Conservation (phyloP, 139 green algal genomes). For the Chlamydomonas eustigma region DNA sequence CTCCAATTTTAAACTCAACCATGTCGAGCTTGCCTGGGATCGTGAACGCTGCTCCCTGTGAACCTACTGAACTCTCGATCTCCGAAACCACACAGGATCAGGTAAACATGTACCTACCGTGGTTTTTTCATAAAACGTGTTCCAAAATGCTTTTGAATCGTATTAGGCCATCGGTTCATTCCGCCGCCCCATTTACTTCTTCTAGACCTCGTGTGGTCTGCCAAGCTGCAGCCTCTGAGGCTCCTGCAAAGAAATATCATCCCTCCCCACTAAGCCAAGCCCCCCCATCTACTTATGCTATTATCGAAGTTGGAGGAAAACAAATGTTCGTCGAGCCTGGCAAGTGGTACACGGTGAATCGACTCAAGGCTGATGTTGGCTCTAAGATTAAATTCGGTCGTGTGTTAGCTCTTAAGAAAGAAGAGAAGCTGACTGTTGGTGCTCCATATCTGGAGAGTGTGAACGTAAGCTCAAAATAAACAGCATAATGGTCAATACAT, state of each 20-base stretch:
- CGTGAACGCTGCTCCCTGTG: no score
- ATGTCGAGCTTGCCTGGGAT: no score
- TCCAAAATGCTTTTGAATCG: constrained; percentile 13
- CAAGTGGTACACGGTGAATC: constrained; percentile 88
- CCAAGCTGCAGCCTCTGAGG: constrained; percentile 36
- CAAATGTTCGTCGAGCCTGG: constrained; percentile 92
- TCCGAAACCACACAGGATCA: no score
- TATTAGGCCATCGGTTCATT: background rate
- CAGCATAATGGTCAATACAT: no score
- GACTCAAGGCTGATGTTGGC: constrained; percentile 76
- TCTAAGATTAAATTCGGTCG: constrained; percentile 80
- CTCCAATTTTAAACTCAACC: background rate
- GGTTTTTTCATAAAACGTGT: no score
- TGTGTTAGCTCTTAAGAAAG: constrained; percentile 82
- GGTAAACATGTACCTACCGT: no score
- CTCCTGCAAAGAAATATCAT: constrained; percentile 16
- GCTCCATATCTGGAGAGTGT: constrained; percentile 83
- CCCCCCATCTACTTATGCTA: constrained; percentile 68
- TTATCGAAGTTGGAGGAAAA: constrained; percentile 83
- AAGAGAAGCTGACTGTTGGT: constrained; percentile 74
- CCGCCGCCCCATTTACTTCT: background rate
- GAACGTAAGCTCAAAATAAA: constrained; percentile 22
- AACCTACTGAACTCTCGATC: no score
- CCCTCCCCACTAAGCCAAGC: constrained; percentile 38
- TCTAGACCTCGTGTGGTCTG: constrained; percentile 24